Evolutionary conservation across 805 yeast genomes (phyloP), one percentile per base, ranked within the genome.

Genomic region (Schwanniomyces polymorphus): DNA sequence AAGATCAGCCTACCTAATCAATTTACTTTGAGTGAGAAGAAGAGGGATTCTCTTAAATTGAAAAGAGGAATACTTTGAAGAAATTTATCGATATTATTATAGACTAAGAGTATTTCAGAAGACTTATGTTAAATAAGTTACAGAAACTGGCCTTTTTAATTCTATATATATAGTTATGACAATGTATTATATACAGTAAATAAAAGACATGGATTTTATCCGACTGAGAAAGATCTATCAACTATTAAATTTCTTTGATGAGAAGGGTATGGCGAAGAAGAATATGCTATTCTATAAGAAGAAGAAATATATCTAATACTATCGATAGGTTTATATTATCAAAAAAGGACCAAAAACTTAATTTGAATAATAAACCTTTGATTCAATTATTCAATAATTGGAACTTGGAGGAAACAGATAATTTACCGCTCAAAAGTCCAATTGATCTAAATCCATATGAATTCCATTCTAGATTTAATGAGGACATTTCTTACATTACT

Each of bases 11-110:
- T 69, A 44, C 70, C 71, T 10, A 48, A 59, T 11, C 70, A 67
- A 48, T 60, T 63, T 42, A 66, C 67, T 35, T 58, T 72, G 47
- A 70, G 74, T 53, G 78, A 74, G 46, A 73, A 72, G 61, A 74
- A 74, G 59, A 60, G 78, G 49, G 78, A 74, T 41, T 68, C 75
- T 23, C 64, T 74, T 51, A 73, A 72, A 51, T 54, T 74, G 57
- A 74, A 74, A 46, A 61, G 78, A 59, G 78, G 78, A 27, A 74
- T 73, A 26, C 75, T 65, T 53, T 73, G 58, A 49, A 27, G 26
- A 25, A 7, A 7, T 23, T 21, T 37, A 21, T 18, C 27, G 21
- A 21, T 27, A 45, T 31, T 29, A 12, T 31, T 33, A 33, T 33
- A 25, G 31, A 27, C 34, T 31, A 31, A 8, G 21, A 31, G 35